These are phyloP conservation scores for Violaceomyces palustris DNA, from an alignment of 1,284 basidiomycete species.

Conservation along the genomic window DNA sequence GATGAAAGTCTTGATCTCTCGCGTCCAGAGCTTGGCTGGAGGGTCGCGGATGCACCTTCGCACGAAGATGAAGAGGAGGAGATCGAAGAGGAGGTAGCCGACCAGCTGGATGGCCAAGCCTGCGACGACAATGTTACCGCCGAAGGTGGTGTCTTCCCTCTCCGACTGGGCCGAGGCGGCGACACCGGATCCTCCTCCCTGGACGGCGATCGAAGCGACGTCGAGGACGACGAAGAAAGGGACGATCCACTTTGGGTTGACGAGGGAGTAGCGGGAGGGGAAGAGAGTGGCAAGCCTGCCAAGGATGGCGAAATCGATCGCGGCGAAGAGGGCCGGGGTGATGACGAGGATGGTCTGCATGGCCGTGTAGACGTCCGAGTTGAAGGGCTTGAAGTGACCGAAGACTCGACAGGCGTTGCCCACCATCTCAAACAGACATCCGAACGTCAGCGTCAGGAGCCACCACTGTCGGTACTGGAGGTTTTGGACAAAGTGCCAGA, in stretches of 20 bases:
- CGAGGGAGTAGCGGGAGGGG: constrained; percentile 5
- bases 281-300: constrained; percentile 15
- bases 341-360: constrained; percentile 29
- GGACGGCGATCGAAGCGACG: constrained; percentile 19
- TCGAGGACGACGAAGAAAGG: constrained; percentile 35
- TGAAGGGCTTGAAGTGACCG: constrained; percentile 13
- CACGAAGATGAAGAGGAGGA: constrained; percentile 12
- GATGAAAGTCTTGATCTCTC: constrained; percentile 8
- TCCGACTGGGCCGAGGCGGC: constrained; percentile 18
- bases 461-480: constrained; percentile 15
- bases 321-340: constrained; percentile 35
- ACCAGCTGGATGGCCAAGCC: constrained; percentile 29
- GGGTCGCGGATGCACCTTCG: background rate
- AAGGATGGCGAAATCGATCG: constrained; percentile 23
- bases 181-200: constrained; percentile 20
- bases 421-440: constrained; percentile 9
- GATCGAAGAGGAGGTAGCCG: constrained; percentile 23
- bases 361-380: constrained; percentile 20
- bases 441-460: constrained; percentile 12
- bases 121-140: constrained; percentile 18
- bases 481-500: constrained; percentile 5
- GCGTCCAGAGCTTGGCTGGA: constrained; percentile 6
- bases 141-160: constrained; percentile 1
- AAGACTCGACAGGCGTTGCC: constrained; percentile 14
- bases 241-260: constrained; percentile 20